Base-by-base conservation (phyloP, 257 asterid genomes). In the Solanum lycopersicoides region DNA sequence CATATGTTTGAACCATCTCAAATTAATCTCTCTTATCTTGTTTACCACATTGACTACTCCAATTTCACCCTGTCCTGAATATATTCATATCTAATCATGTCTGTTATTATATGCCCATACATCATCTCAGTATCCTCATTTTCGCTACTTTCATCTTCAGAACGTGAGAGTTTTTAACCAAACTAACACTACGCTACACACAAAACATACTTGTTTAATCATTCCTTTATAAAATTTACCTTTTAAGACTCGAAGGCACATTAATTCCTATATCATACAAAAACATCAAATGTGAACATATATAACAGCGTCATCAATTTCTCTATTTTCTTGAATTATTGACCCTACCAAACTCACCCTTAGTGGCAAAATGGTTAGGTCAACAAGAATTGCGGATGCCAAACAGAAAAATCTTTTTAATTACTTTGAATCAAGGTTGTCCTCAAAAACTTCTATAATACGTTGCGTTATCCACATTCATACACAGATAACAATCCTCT, bases 231-330 rank as follows among this genome's bases (percentile, higher is more conserved):
- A 65, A 5, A n/a, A n/a, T 1, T 56, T n/a, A 65, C 34, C 2
- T 2, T 65, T n/a, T 15, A 59, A 60, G 8, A 28, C 16, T 65
- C 0, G 18, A 0, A 21, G 15, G 8, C 16, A 12, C 72, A n/a
- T n/a, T 34, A 34, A 34, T 0, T 65, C 3, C 6, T 63, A 5
- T 10, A 63, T 0, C 69, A 4, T 7, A 4, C 0, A 4, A 63
- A 28, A n/a, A n/a, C 16, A 2, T 2, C 2, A 0, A 5, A 65
- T 11, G 8, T 0, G 2, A 65, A 12, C 34, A n/a, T 12, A 1
- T 2, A 12, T 65, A 65, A 11, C 34, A 65, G 5, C 32, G 16
- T 5, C 34, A 13, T 65, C 18, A 65, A n/a, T n/a, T 11, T 65
- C 32, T 25, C 72, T 9, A 23, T 5, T 65, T 11, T 25, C 72